A percentile compares a stretch with the other conserved stretches of the same genome.
phyloP scores from a whole-genome alignment of 2,329 filamentous ascomycete species.

The Phoma sp. region DNA sequence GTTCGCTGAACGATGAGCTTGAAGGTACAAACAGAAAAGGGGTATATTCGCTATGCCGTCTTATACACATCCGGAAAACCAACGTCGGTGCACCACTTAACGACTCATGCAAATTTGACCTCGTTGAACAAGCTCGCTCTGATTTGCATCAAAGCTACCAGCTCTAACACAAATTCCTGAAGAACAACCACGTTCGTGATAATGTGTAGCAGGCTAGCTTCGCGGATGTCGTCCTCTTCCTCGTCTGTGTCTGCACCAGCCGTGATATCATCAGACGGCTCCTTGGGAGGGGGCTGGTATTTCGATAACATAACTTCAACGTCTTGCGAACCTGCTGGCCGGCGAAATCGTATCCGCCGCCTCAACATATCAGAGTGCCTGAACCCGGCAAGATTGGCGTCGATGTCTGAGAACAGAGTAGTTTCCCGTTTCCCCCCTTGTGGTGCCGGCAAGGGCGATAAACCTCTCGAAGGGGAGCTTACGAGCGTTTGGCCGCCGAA shows the following conservation, averaged over 20 bases:
- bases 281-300: constrained; percentile 45
- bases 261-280: constrained; percentile 25
- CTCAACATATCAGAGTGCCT: constrained; percentile 44
- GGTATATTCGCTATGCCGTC: constrained; percentile 33
- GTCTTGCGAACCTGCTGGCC: constrained; percentile 28
- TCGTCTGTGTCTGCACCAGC: constrained; percentile 26
- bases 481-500: constrained; percentile 38
- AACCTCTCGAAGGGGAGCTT: constrained; percentile 37
- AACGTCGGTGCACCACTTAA: constrained; percentile 1
- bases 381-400: constrained; percentile 41
- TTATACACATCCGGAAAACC: constrained; percentile 11
- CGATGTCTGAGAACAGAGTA: constrained; percentile 45
- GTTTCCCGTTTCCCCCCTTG: constrained; percentile 39
- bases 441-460: constrained; percentile 41
- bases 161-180: constrained; percentile 59
- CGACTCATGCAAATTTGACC: constrained; percentile 48
- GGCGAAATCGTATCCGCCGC: constrained; percentile 45
- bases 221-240: constrained; percentile 41
- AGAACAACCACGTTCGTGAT: constrained; percentile 60
- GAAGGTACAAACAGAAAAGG: constrained; percentile 19
- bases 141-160: constrained; percentile 58
- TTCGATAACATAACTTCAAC: constrained; percentile 47
- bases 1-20: not conserved
- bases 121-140: constrained; percentile 58
- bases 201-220: constrained; percentile 57